Conservation (phyloP, 2,329 filamentous ascomycete species). For the Penicillium sp. region DNA sequence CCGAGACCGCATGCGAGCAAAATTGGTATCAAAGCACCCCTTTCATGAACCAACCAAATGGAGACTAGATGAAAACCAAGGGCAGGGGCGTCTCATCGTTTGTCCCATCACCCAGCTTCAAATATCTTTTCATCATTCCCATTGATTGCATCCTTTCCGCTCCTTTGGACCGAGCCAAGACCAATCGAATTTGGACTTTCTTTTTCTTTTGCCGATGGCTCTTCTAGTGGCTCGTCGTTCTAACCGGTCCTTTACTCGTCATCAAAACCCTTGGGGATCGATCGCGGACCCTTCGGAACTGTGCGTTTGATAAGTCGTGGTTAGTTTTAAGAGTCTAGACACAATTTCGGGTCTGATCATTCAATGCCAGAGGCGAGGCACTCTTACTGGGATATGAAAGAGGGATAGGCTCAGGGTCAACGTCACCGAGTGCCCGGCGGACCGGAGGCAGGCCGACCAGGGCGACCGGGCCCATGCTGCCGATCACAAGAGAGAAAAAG, state of each 20-base stretch:
- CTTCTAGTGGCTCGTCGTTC: conserved; percentile 6
- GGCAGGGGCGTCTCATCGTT: not conserved
- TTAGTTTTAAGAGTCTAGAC: conserved; percentile 5
- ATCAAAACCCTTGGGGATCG: conserved; percentile 45
- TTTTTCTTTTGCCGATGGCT: no score
- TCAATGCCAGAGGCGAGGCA: not conserved
- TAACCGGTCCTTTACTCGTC: conserved; percentile 32
- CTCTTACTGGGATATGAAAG: conserved; percentile 86
- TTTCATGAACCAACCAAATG: conserved; percentile 5
- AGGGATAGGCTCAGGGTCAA: conserved; percentile 65
- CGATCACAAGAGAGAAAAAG: conserved; percentile 80
- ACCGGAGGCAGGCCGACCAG: conserved; percentile 69
- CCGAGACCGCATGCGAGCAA: conserved; percentile 15
- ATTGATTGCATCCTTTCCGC: no score
- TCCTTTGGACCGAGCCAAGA: not conserved
- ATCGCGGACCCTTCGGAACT: conserved; percentile 45
- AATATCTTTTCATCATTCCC: no score
- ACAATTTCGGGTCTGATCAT: not conserved
- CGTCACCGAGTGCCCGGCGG: conserved; percentile 66
- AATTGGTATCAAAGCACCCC: conserved; percentile 25
- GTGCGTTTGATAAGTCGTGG: conserved; percentile 5
- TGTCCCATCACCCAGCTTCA: no score
- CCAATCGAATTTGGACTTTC: not conserved
- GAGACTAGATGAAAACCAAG: conserved; percentile 7
- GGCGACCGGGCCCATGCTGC: conserved; percentile 63